phyloP scores from a whole-genome alignment of 805 yeast genomes.

The Myxozyma geophila region DNA sequence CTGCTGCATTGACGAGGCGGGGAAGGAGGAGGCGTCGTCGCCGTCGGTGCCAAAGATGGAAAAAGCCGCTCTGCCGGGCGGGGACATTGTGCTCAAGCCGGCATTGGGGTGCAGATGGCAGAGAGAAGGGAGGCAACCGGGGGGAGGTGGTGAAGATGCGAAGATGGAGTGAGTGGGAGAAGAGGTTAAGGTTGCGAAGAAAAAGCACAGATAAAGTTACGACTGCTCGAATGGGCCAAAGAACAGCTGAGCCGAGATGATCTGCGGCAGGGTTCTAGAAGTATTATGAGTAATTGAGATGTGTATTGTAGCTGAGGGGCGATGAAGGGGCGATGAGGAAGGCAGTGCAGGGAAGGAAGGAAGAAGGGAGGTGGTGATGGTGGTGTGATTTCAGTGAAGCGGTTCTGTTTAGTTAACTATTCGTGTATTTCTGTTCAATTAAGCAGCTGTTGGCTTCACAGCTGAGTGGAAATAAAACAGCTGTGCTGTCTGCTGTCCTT shows the following conservation, averaged over 20 bases:
- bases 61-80: constrained; percentile 17
- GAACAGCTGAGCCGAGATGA: background rate
- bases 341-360: too few relatives aligned
- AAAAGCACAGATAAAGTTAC: constrained; percentile 3
- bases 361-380: too few relatives aligned
- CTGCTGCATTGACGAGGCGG: background rate
- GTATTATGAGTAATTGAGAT: too few relatives aligned
- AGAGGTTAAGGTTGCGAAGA: background rate
- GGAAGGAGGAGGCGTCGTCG: constrained; percentile 8
- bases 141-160: background rate
- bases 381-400: too few relatives aligned
- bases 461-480: too few relatives aligned
- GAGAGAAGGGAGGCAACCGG: background rate
- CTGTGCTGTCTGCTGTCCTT: too few relatives aligned
- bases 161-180: constrained; percentile 7
- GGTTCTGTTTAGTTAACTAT: too few relatives aligned
- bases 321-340: too few relatives aligned
- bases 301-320: too few relatives aligned
- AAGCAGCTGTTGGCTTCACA: too few relatives aligned
- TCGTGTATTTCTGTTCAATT: too few relatives aligned
- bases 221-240: background rate
- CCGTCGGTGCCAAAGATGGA: constrained; percentile 18
- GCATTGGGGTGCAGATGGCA: background rate
- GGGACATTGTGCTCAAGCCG: constrained; percentile 6
- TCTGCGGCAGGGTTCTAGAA: background rate